Base-by-base conservation (phyloP, 2,329 filamentous ascomycete species). In the Cladophialophora bantiana region DNA sequence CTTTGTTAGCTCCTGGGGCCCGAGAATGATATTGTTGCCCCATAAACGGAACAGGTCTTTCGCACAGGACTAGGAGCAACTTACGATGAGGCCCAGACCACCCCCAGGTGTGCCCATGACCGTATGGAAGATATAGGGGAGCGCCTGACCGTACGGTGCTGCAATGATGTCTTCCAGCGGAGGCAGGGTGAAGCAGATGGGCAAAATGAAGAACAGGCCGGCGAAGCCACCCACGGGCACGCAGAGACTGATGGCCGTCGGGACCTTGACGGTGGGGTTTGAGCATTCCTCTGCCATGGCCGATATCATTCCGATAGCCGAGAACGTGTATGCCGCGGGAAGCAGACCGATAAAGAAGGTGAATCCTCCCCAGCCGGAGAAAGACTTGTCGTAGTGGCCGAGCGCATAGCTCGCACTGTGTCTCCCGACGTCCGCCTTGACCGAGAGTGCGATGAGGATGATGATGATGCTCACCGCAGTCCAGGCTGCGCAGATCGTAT, bases 321-420 rank as follows among this genome's bases (percentile, higher is more conserved):
- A 84, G 71, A 88, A 87, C 68, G 82, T 84, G 71, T 87, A 88
- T 7, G 85, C 85, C 0, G 84, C 81, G 1, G 86, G 87, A 2
- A 89, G 77, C 9, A 88, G 80, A 26, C 87, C 86, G 66, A 89
- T 88, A 76, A 87, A 88, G 75, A 89, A 88, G 0, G 84, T 85
- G 72, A 89, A 88, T 13, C 77, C 78, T 2, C 83, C 83, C 85
- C 86, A 89, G 7, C 87, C 86, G 0, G 85, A 83, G 12, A 87
- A 77, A 4, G 78, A 80, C 1, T 80, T 80, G 68, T 88, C 86
- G 71, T 87, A 89, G 67, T 87, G 78, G 0, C 83, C 83, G n/a
- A 88, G 75, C 0, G 86, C 83, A 59, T 84, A 83, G 9, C 78
- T 75, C 0, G 82, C 81, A 13, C 77, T 80, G 70, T 88, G 84